Conservation (phyloP, 2,329 filamentous ascomycete species). For the Botrytis pseudocinerea region DNA sequence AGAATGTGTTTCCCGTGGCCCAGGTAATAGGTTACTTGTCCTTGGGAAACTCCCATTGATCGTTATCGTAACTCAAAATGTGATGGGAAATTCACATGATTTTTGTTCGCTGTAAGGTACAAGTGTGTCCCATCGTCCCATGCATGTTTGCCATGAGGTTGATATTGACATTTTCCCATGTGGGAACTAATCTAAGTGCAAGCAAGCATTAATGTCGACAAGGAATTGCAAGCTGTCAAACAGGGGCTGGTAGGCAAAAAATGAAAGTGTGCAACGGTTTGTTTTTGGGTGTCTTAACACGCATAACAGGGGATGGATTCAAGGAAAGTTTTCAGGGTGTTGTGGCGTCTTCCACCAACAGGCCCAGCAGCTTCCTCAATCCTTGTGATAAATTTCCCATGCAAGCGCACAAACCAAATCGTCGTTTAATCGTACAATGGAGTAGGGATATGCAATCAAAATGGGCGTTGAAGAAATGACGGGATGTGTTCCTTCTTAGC, state of each 20-base stretch:
- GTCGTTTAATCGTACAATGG: conserved; percentile 8
- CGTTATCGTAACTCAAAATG: not conserved
- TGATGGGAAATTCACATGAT: conserved; percentile 14
- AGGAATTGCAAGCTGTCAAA: conserved; percentile 29
- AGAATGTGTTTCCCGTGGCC: conserved; percentile 18
- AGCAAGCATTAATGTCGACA: conserved; percentile 23
- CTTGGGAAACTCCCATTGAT: not conserved
- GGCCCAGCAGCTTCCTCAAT: conserved; percentile 19
- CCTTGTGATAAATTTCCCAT: conserved; percentile 26
- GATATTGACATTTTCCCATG: conserved; percentile 32
- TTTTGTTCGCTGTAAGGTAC: conserved; percentile 28
- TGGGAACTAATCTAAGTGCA: conserved; percentile 28
- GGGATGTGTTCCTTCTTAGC: conserved; percentile 11
- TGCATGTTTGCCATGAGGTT: conserved; percentile 29
- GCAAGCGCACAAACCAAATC: conserved; percentile 27
- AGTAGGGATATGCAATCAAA: conserved; percentile 9
- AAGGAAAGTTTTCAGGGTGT: conserved; percentile 23
- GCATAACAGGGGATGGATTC: conserved; percentile 19
- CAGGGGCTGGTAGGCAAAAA: conserved; percentile 27
- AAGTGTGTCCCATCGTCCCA: conserved; percentile 11
- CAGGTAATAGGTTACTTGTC: conserved; percentile 23
- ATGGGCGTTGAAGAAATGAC: conserved; percentile 18
- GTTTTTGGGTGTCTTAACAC: conserved; percentile 8
- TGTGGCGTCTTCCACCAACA: conserved; percentile 21
- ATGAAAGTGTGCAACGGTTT: conserved; percentile 23